Evolutionary conservation across 805 yeast genomes (phyloP), one percentile per base, ranked within the genome.

Genomic region (Metschnikowia matae): DNA sequence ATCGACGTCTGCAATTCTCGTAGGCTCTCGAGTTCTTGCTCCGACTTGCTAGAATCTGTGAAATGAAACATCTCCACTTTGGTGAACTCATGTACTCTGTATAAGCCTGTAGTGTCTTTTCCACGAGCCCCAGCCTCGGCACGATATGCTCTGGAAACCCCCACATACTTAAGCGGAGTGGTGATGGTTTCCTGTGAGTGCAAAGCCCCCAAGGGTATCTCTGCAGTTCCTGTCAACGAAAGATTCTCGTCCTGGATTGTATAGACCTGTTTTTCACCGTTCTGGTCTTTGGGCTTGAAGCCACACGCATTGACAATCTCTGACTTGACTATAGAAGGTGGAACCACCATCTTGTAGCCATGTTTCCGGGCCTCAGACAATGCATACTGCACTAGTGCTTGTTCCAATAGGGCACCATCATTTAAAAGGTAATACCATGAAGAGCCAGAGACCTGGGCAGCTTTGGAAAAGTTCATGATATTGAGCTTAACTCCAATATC

Each of bases 51-150:
- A 0, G 75, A 70, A 62, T 42, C 67, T 52, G 96, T 94, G 84
- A 53, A 74, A 48, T 84, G 84, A 61, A 92, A 94, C 48, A 94
- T 69, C 64, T 94, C 99, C 1, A 94, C 96, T 65, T 94, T 94
- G 10, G 96, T 88, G 66, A 94, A 94, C 69, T 94, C 99, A 64
- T 94, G 99, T 21, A 94, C 97, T 40, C 99, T 74, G 59, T 94
- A 94, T 1, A 94, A 72, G 0, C 99, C 99, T 59, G 85, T 83
- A 0, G 97, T 89, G 57, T 89, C 97, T 56, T 81, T 81, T 1
- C 99, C 99, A 49, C 96, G 79, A 1, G 98, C 94, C 2, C 98
- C 99, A 0, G 99, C 99, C 64, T 94, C 99, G 0, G 97, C 96
- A 54, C 99, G 75, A 63, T 84, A 94, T 54, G 96, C 82, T 55